Evolutionary conservation across 306 rosid genomes (phyloP).

Genomic region (Dalbergia cultrata): DNA sequence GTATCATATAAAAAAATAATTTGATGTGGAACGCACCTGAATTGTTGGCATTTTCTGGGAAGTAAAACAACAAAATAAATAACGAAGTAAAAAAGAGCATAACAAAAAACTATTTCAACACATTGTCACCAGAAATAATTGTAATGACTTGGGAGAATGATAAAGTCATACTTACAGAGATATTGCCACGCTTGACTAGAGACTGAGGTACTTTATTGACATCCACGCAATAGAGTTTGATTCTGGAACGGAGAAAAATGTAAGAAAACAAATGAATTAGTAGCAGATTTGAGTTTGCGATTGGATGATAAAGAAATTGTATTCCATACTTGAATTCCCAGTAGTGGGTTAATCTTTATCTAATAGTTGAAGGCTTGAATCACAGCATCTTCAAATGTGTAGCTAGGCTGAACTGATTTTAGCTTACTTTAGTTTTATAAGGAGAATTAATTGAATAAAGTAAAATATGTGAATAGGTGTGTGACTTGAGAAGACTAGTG

Average conservation of each 20-base stretch:
- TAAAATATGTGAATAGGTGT: neutral
- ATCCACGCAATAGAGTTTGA: slow-evolving; percentile 80
- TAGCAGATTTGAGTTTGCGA: neutral
- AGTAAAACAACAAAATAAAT: slow-evolving; percentile 28
- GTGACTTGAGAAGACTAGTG: neutral
- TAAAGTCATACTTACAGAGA: slow-evolving; percentile 63
- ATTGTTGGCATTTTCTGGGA: slow-evolving; percentile 96
- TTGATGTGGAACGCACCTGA: slow-evolving; percentile 66
- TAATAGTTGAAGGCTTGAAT: slow-evolving; percentile 31
- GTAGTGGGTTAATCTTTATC: neutral
- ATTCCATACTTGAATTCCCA: slow-evolving; percentile 26
- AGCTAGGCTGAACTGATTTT: slow-evolving; percentile 8
- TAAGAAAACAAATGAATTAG: slow-evolving; percentile 5
- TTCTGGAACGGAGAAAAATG: slow-evolving; percentile 48
- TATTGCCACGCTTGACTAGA: slow-evolving; percentile 84
- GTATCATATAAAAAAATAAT: neutral
- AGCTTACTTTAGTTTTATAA: slow-evolving; percentile 1
- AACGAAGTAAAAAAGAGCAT: neutral
- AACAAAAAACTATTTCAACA: neutral
- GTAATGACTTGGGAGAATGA: neutral
- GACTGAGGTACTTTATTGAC: slow-evolving; percentile 91
- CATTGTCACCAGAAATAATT: neutral
- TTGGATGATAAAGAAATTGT: neutral
- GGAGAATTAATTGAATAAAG: neutral
- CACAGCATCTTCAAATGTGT: slow-evolving; percentile 1